Percentiles rank a stretch among this genome's conserved stretches.
These are phyloP conservation scores for Claviceps paspali DNA, from an alignment of 2,329 filamentous ascomycete genomes.

Conservation along the genomic window DNA sequence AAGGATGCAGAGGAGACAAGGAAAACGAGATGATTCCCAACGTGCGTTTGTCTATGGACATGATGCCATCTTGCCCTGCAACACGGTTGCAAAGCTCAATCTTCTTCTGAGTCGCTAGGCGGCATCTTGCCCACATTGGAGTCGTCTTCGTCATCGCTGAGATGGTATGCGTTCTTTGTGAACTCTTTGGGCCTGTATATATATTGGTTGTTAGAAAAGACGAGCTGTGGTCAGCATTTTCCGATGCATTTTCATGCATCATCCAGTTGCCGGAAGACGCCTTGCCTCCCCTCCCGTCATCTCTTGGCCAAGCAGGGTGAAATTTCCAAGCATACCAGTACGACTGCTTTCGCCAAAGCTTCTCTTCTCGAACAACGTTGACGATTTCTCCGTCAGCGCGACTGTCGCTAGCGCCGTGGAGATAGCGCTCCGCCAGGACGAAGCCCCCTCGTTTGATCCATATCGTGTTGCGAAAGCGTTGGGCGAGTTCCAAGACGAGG, in stretches of 20 bases:
- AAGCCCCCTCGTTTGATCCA: slow-evolving; percentile 86
- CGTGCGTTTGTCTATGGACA: too few relatives aligned
- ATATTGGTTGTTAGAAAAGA: too few relatives aligned
- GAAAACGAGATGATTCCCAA: slow-evolving; percentile 10
- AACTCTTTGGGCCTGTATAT: slow-evolving; percentile 67
- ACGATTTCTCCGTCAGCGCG: slow-evolving; percentile 80
- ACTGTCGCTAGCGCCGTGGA: slow-evolving; percentile 51
- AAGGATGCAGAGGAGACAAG: slow-evolving; percentile 13
- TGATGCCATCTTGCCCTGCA: too few relatives aligned
- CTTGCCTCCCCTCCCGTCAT: too few relatives aligned
- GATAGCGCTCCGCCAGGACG: slow-evolving; percentile 61
- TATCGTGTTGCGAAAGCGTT: slow-evolving; percentile 78
- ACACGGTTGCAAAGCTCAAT: too few relatives aligned
- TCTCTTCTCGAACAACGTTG: slow-evolving; percentile 85
- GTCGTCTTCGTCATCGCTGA: slow-evolving; percentile 60
- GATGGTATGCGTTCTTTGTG: slow-evolving; percentile 43
- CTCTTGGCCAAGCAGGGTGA: too few relatives aligned
- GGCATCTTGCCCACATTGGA: slow-evolving; percentile 76
- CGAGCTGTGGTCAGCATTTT: too few relatives aligned
- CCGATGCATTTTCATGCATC: too few relatives aligned
- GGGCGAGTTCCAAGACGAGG: slow-evolving; percentile 65
- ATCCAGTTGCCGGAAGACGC: too few relatives aligned
- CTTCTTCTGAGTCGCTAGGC: slow-evolving; percentile 63
- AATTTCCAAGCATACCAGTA: slow-evolving; percentile 87
- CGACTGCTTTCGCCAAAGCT: slow-evolving; percentile 70